Evolutionary conservation across 2,329 filamentous ascomycete species (phyloP).

Genomic region (Calonectria montana): DNA sequence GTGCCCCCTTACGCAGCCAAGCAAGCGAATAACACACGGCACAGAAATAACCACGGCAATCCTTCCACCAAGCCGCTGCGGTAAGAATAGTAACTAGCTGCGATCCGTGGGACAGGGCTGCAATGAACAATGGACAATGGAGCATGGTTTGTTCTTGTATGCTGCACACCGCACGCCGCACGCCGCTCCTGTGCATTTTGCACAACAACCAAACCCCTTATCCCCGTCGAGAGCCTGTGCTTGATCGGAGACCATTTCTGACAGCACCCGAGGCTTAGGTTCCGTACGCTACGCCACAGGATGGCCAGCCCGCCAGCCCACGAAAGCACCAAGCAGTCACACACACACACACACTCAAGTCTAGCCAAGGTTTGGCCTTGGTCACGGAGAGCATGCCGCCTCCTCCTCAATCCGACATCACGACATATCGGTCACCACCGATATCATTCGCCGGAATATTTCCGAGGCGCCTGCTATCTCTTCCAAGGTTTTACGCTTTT

Average conservation of each 20-base stretch:
- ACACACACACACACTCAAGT: not conserved
- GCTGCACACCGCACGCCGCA: not conserved
- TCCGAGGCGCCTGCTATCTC: not conserved
- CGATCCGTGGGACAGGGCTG: not conserved
- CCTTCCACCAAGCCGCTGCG: not conserved
- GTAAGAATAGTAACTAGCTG: not conserved
- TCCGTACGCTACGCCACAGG: slow-evolving; percentile 6
- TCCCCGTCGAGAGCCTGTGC: not conserved
- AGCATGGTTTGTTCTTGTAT: not conserved
- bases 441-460: slow-evolving; percentile 7
- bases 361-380: not conserved
- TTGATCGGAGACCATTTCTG: slow-evolving; percentile 2
- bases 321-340: not conserved
- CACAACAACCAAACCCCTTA: not conserved
- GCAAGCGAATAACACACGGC: not conserved
- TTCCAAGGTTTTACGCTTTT: not conserved
- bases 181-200: not conserved
- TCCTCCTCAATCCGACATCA: not conserved
- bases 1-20: slow-evolving; percentile 1
- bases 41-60: slow-evolving; percentile 24
- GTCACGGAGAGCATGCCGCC: not conserved
- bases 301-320: not conserved
- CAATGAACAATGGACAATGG: no score
- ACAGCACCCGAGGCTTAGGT: slow-evolving; percentile 3
- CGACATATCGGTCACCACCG: slow-evolving; percentile 5